Base-by-base conservation (phyloP, 169 alveolate species). In the Babesia bigemina region DNA sequence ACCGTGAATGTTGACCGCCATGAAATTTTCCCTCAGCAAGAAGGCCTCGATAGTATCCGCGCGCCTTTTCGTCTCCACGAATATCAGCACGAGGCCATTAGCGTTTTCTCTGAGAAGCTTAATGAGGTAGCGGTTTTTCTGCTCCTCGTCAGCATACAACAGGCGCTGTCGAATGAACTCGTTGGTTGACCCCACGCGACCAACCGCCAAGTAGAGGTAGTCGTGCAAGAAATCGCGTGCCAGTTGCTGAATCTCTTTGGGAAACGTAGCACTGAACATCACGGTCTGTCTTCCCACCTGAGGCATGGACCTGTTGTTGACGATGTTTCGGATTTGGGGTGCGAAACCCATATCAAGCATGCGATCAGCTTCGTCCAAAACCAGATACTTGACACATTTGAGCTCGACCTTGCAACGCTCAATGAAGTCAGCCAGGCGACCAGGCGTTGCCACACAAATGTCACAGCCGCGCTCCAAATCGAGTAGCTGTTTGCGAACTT, bases 391-490 rank as follows among this genome's bases (percentile, higher is more conserved):
- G 12, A 94, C 91, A 33, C 86, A 87, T 24, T 75, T 70, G 69
- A 95, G 82, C 39, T 75, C 65, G 22, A 94, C 92, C 76, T 87
- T 71, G 29, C 94, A 86, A 58, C 91, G 78, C 39, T 92, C 94
- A 57, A 96, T 77, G 49, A 96, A 86, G 61, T 97, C 98, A 42
- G 93, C 84, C 42, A 97, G 90, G 29, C 99, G 87, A 28, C 99
- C 99, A 9, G 99, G 99, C 19, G 98, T 95, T 22, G 98, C 99
- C 26, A 96, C 98, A 36, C 96, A 84, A n/a, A 97, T 93, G 73
- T 95, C 99, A 19, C 96, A 96, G 28, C 99, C 99, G 28, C 93
- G 86, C 73, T 95, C 97, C 48, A 97, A 70, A 49, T 95, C 97
- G 49, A 90, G 74, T 70, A 95, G 56, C 67, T 96, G 98, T n/a